Base-by-base conservation (phyloP, 2,329 filamentous ascomycete genomes). In the Dryadomyces quercivorus region DNA sequence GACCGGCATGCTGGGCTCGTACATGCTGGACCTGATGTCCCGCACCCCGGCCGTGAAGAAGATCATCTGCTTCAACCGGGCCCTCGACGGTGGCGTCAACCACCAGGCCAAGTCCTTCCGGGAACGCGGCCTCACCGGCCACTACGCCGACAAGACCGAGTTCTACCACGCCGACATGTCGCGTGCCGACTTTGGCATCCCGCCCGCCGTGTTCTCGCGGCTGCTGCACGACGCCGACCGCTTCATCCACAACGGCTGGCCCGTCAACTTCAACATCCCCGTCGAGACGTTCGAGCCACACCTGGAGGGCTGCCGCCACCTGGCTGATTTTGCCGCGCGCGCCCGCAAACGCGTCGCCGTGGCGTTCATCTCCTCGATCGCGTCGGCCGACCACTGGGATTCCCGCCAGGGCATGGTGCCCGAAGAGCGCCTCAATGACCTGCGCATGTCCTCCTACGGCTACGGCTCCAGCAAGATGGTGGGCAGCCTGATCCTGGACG, bases 221-320 rank as follows among this genome's bases (percentile, higher is more conserved):
- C 61, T 77, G 0, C 62, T 72, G 8, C 49, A 61, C 7, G 64
- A 71, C 1, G 68, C 68, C 0, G 74, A 77, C 51, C 68, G 70
- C 12, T 64, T 79, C n/a, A 72, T 77, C 53, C 77, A 81, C 64
- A 80, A 76, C 57, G 75, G 76, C 8, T 79, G 75, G 73, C 72
- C 72, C 0, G 78, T 81, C 63, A 77, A 77, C 63, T 76, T 74
- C 61, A 78, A 75, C 61, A 69, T 77, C 18, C 64, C 70, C 0
- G 56, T 78, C 6, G 65, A 69, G 20, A 75, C 70, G 0, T 81
- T 80, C 54, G 72, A 75, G 60, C 67, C 72, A 0, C 72, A 78
- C 57, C 70, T 81, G 42, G 66, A 70, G 2, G 71, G 73, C 5
- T 70, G 80, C 51, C 70, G 74, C 6, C 72, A 75, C 57, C 63